phyloP scores from a whole-genome alignment of 768 basidiomycete species.

The Hypholoma fasciculare region DNA sequence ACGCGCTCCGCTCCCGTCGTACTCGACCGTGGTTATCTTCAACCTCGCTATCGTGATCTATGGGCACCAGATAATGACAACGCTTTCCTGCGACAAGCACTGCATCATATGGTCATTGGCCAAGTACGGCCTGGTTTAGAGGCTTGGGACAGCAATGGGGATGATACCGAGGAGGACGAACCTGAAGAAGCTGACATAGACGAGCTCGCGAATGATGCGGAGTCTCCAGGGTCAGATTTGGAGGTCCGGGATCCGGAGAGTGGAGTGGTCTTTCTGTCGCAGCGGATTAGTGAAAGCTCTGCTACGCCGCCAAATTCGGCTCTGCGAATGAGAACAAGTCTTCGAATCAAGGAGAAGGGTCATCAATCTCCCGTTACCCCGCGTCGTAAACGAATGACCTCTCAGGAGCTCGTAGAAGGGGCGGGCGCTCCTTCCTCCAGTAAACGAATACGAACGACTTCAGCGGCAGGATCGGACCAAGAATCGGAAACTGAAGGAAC shows the following conservation, averaged over 20 bases:
- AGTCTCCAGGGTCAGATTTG: not conserved
- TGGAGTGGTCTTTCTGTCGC: conserved; percentile 1
- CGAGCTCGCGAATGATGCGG: not conserved
- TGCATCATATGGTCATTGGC: not conserved
- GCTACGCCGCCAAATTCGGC: too few species aligned
- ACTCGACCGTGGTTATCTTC: not conserved
- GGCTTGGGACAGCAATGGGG: not conserved
- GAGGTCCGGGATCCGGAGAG: not conserved
- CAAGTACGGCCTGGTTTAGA: not conserved
- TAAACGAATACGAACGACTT: not conserved
- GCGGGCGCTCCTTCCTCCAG: too few species aligned
- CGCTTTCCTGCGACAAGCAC: not conserved
- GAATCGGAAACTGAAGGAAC: not conserved
- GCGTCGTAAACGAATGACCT: too few species aligned
- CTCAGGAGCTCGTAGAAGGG: too few species aligned
- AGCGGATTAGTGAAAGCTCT: not conserved
- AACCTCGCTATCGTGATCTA: not conserved
- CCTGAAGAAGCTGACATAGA: not conserved
- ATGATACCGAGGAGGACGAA: not conserved
- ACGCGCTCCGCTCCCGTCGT: not conserved
- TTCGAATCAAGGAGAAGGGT: too few species aligned
- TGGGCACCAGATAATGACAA: not conserved
- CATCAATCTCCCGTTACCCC: too few species aligned
- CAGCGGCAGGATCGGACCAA: not conserved
- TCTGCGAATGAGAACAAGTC: too few species aligned